phyloP scores from a whole-genome alignment of 352 stramenopile genomes.

The Phytophthora pinifolia region DNA sequence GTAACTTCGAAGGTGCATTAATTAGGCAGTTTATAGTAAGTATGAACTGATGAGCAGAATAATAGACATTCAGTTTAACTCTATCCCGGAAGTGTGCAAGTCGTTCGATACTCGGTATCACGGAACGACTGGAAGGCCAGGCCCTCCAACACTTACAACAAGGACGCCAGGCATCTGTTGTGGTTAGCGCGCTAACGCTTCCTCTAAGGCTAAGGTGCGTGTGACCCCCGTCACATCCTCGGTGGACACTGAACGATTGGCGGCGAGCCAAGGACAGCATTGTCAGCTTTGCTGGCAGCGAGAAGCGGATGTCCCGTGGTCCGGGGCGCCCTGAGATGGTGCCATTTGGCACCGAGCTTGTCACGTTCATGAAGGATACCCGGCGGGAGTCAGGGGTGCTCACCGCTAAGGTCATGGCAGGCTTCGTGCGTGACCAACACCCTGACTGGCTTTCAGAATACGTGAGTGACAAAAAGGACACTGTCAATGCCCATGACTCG shows the following conservation, averaged over 20 bases:
- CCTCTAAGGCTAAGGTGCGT: too few species aligned
- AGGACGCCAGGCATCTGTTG: too few species aligned
- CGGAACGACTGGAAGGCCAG: too few species aligned
- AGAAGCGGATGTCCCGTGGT: slow-evolving; percentile 1
- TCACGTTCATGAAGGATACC: slow-evolving; percentile 18
- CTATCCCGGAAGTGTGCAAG: too few species aligned
- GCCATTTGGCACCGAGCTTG: slow-evolving; percentile 6
- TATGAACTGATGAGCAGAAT: too few species aligned
- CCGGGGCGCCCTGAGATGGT: slow-evolving; percentile 6
- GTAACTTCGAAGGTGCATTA: too few species aligned
- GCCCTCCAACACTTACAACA: too few species aligned
- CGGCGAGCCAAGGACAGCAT: background rate
- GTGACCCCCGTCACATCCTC: too few species aligned
- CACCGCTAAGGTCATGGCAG: background rate
- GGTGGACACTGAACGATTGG: slow-evolving; percentile 5
- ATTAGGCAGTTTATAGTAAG: too few species aligned
- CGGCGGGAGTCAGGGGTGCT: background rate
- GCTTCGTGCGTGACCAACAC: slow-evolving; percentile 3
- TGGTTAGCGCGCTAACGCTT: too few species aligned
- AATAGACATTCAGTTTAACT: too few species aligned
- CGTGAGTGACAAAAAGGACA: slow-evolving; percentile 3
- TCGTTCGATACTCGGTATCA: too few species aligned
- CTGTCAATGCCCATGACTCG: slow-evolving; percentile 2
- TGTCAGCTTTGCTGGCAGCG: slow-evolving; percentile 4
- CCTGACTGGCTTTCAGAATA: slow-evolving; percentile 2